A percentile compares a stretch with the other conserved stretches of the same genome.
Evolutionary conservation across 1,284 basidiomycete species (phyloP).

Genomic region (Schizophyllum commune): DNA sequence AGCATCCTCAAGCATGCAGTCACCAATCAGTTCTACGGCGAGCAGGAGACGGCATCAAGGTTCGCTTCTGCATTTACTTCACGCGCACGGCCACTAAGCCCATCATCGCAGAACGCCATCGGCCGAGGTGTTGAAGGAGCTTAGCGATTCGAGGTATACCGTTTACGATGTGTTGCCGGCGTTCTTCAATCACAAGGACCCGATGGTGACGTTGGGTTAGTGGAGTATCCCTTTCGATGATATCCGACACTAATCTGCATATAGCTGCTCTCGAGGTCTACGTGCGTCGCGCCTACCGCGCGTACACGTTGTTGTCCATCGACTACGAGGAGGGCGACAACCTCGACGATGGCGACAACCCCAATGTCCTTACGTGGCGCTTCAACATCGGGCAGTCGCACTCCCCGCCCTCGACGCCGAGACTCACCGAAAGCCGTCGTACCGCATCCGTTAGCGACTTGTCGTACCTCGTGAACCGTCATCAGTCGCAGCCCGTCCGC

Average conservation of each 20-base stretch:
- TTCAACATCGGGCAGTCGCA: constrained; percentile 87
- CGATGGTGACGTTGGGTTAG: constrained; percentile 77
- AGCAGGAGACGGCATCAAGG: constrained; percentile 64
- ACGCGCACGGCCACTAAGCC: neutral
- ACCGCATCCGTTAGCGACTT: constrained; percentile 91
- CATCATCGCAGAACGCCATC: constrained; percentile 59
- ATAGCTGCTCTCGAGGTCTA: constrained; percentile 94
- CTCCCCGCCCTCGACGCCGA: constrained; percentile 81
- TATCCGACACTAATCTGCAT: constrained; percentile 8
- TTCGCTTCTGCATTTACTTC: constrained; percentile 17
- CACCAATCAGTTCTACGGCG: constrained; percentile 83
- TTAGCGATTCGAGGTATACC: constrained; percentile 94
- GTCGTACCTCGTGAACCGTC: constrained; percentile 79
- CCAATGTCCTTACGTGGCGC: constrained; percentile 82
- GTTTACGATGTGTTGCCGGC: constrained; percentile 96
- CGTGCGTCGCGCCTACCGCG: constrained; percentile 91
- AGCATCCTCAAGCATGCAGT: constrained; percentile 86
- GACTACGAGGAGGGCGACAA: constrained; percentile 90
- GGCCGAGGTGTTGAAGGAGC: constrained; percentile 82
- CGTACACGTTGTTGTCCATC: constrained; percentile 87
- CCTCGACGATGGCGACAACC: constrained; percentile 70
- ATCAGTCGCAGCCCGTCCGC: constrained; percentile 81
- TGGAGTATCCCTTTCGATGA: constrained; percentile 4
- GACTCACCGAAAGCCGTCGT: constrained; percentile 55
- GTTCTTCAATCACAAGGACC: constrained; percentile 88